Base-by-base conservation (phyloP, 2,329 filamentous ascomycete genomes). In the Claviceps maximensis region DNA sequence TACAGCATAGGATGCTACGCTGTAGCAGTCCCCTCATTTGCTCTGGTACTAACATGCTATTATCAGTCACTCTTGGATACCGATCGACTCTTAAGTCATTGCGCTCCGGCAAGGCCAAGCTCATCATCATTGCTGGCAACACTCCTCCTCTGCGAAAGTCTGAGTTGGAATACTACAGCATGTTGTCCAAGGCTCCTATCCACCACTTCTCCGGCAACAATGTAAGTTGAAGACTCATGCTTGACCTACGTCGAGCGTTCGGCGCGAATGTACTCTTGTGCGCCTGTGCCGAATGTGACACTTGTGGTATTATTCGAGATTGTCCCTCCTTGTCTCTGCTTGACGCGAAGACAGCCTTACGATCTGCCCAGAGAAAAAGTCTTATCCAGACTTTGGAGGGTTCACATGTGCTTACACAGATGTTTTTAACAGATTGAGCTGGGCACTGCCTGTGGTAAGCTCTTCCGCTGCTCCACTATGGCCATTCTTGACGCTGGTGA, bases 131-230 rank as follows among this genome's bases (percentile, higher is more conserved):
- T 56, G 68, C 70, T 65, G 89, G 87, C 76, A 97, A 98, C 82
- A 95, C 90, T 63, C 90, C 91, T 70, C 93, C 93, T 74, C 87
- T 98, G 67, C 85, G 91, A 74, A 98, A 97, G 86, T 88, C 83
- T 68, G 91, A 97, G 81, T 83, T 96, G 59, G 91, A 96, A 79
- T 96, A 88, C 78, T 89, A 90, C 79, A 82, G 82, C 71, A 93
- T 93, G 88, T 75, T 95, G 67, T 84, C 84, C 72, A 95, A 97
- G 84, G 88, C 86, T 66, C 84, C 86, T 61, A 91, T 97, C 68
- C 91, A 97, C 82, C 93, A 98, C 82, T 97, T 96, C 79, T 81
- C 81, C 64, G 93, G 93, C 68, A 95, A 94, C 85, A 97, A 97
- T 83, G 91, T 97, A 85, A 86, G 91, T 89, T 56, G 8, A 46